Evolutionary conservation across 1,139 yeast genomes (phyloP).

Genomic region (Diutina pseudorugosa): DNA sequence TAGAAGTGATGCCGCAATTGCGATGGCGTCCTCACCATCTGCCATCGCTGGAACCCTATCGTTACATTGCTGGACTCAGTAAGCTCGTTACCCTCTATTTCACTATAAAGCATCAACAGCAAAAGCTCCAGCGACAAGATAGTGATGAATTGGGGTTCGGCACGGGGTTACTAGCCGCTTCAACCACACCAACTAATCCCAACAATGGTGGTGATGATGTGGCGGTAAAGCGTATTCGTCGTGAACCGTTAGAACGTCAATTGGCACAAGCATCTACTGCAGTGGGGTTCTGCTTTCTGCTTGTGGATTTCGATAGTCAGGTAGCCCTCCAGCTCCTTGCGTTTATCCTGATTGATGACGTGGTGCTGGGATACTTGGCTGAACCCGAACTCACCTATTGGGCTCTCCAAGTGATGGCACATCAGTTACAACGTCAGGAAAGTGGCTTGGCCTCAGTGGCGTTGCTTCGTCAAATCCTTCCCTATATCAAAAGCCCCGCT

Average conservation of each 20-base stretch:
- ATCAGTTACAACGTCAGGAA: not conserved
- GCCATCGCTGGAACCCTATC: not conserved
- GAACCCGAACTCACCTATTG: not conserved
- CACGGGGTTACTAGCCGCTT: not conserved
- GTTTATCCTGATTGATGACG: not conserved
- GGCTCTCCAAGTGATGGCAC: not conserved
- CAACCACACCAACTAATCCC: not conserved
- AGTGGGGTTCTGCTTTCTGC: not conserved
- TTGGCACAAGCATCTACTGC: not conserved
- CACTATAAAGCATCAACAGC: not conserved
- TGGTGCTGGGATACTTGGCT: not conserved
- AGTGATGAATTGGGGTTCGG: not conserved
- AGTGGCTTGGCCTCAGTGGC: constrained; percentile 17
- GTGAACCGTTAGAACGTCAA: not conserved
- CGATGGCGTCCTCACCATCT: not conserved
- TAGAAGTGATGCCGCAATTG: not conserved
- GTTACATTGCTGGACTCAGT: not conserved
- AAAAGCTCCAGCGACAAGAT: not conserved
- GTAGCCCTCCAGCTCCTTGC: not conserved
- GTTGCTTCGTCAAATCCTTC: constrained; percentile 18
- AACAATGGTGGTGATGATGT: not conserved
- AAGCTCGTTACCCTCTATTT: not conserved
- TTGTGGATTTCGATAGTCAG: not conserved
- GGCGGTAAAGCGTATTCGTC: not conserved
- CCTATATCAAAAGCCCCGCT: constrained; percentile 3